Conservation (phyloP, 345 rosid species). For the Gossypium stocksii region DNA sequence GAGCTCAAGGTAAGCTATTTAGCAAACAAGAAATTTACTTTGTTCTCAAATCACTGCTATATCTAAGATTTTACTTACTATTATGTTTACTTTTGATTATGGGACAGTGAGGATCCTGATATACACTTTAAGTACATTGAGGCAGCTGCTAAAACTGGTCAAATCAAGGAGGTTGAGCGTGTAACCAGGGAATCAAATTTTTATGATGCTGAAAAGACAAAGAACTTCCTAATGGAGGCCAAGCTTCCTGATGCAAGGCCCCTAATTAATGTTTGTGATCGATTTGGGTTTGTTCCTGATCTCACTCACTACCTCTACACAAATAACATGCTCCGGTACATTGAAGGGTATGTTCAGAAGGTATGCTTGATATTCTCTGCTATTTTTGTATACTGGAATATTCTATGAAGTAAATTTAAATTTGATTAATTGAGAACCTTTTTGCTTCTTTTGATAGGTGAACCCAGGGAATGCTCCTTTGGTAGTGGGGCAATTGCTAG, state of each 20-base stretch:
- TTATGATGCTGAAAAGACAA: constrained; percentile 94
- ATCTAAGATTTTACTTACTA: not conserved
- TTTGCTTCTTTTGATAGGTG: constrained; percentile 46
- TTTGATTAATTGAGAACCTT: constrained; percentile 6
- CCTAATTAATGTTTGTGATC: constrained; percentile 95
- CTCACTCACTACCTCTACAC: constrained; percentile 95
- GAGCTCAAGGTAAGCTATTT: constrained; percentile 72
- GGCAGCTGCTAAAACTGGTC: constrained; percentile 94
- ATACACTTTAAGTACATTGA: constrained; percentile 97
- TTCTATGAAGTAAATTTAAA: not conserved
- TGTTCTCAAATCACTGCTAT: not conserved
- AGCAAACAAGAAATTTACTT: not conserved
- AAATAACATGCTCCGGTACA: constrained; percentile 91
- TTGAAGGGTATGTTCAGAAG: constrained; percentile 99
- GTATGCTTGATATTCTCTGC: constrained; percentile 32
- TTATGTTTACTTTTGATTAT: constrained; percentile 3
- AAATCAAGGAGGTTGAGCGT: constrained; percentile 99
- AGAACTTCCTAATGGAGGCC: constrained; percentile 97
- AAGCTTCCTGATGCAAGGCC: constrained; percentile 99
- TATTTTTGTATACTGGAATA: not conserved
- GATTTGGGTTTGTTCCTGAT: constrained; percentile 95
- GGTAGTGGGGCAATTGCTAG: constrained; percentile 87
- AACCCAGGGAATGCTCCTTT: constrained; percentile 97
- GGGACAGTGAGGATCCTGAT: constrained; percentile 93
- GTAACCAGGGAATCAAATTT: constrained; percentile 96